Evolutionary conservation across 2,329 filamentous ascomycete genomes (phyloP), one percentile per base, ranked within the genome.

Genomic region (Proliferodiscus dingleyae): DNA sequence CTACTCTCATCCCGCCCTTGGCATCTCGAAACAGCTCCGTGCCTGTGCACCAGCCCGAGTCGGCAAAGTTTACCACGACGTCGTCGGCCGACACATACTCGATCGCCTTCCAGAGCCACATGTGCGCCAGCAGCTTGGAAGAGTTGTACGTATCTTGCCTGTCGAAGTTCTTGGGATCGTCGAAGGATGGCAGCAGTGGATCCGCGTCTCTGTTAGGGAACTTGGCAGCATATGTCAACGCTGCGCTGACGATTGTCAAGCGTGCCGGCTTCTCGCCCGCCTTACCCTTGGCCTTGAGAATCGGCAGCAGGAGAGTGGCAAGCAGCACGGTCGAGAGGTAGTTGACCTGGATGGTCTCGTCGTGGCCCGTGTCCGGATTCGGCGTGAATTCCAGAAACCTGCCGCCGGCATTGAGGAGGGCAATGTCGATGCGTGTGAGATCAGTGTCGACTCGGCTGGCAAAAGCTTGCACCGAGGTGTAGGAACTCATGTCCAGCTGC

Each of bases 401-500:
- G 4, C 70, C 24, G 0, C 66, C 72, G 3, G 71, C 71, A 48
- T 74, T 75, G 4, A 73, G 60, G 28, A 77, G 62, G 7, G 59
- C 65, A 13, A 72, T 65, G 51, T 76, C 69, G 7, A 75, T 51
- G 13, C 65, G 62, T 0, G 56, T 23, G 1, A 73, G 60, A 1
- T 57, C 30, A 10, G 38, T 59, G 9, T 64, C 53, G 16, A 64
- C 63, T 2, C 65, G 63, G 1, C 42, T 42, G 0, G 63, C 66
- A 44, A 78, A 78, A 0, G 51, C 55, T 23, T 63, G 61, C 1
- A 78, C 59, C 1, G 71, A 75, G 2, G 64, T 58, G 39, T 75
- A 74, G 0, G 64, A 69, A 4, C 46, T 43, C 66, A 77, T 69
- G 37, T 78, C 72, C n/a, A 79, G 53, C 2, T 58, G 9, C 72